Evolutionary conservation across 768 basidiomycete species (phyloP).

Genomic region (Stropharia rugosoannulata): DNA sequence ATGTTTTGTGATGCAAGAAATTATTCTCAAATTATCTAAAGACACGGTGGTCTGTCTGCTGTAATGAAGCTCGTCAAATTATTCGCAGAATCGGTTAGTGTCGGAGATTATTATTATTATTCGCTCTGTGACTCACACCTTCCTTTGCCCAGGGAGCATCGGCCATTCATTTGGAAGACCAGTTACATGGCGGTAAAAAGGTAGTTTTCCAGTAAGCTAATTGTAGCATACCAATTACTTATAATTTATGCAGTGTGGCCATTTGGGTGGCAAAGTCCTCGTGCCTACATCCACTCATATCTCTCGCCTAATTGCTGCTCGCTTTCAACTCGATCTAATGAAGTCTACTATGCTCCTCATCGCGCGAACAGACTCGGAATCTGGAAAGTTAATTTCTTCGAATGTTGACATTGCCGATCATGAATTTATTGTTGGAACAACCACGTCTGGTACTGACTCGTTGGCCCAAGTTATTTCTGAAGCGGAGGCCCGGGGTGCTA

Average conservation of each 20-base stretch:
- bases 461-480: constrained; percentile 71
- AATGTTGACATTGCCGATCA: constrained; percentile 85
- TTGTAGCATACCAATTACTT: constrained; percentile 4
- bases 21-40: constrained; percentile 28
- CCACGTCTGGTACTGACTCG: constrained; percentile 40
- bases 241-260: constrained; percentile 61
- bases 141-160: constrained; percentile 67
- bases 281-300: constrained; percentile 89
- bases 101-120: constrained; percentile 1
- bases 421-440: constrained; percentile 70
- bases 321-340: constrained; percentile 90
- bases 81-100: constrained; percentile 84
- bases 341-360: constrained; percentile 88
- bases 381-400: constrained; percentile 79
- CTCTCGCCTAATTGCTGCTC: constrained; percentile 79
- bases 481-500: constrained; percentile 62
- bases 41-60: constrained; percentile 89
- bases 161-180: constrained; percentile 92
- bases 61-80: constrained; percentile 94
- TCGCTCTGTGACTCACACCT: neutral
- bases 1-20: neutral
- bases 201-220: constrained; percentile 25
- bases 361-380: constrained; percentile 91
- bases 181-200: constrained; percentile 93
- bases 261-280: constrained; percentile 89